These are phyloP conservation scores for Rhynchosporium agropyri DNA, from an alignment of 2,329 filamentous ascomycete species.

Conservation along the genomic window DNA sequence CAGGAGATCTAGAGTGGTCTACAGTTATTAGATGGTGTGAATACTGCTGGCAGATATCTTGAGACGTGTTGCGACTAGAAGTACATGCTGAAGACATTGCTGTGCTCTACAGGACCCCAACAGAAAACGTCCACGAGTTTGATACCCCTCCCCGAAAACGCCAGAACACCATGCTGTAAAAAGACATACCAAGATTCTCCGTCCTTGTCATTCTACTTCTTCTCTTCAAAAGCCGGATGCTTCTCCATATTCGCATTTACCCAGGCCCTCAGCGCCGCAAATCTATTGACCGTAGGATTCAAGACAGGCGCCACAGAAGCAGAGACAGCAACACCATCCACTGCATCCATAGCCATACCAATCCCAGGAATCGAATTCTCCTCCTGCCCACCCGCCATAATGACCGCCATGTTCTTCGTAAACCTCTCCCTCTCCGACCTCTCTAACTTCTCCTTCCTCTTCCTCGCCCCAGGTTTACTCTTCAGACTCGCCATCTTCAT, in stretches of 20 bases:
- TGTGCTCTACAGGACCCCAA: background rate
- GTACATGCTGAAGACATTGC: background rate
- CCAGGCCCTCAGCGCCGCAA: constrained; percentile 80
- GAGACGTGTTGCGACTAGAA: no score
- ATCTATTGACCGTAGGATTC: constrained; percentile 53
- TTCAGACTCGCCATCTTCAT: constrained; percentile 72
- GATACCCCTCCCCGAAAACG: constrained; percentile 1
- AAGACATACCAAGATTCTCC: constrained; percentile 8
- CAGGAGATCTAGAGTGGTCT: background rate
- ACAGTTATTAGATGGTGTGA: background rate
- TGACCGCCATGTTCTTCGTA: constrained; percentile 76
- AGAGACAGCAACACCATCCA: constrained; percentile 23
- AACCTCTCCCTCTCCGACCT: constrained; percentile 82
- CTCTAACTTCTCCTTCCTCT: constrained; percentile 80
- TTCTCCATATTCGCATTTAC: constrained; percentile 89
- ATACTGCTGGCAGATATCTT: background rate
- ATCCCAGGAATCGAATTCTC: background rate
- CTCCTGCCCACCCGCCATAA: constrained; percentile 44
- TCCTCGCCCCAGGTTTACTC: constrained; percentile 76
- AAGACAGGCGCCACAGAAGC: constrained; percentile 23
- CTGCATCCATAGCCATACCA: constrained; percentile 27
- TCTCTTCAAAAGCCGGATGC: constrained; percentile 68
- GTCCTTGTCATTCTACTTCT: constrained; percentile 4
- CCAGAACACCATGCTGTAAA: constrained; percentile 19
- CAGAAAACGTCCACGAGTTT: background rate